Evolutionary conservation across 352 stramenopile genomes (phyloP).

Genomic region (Albugo laibachii): DNA sequence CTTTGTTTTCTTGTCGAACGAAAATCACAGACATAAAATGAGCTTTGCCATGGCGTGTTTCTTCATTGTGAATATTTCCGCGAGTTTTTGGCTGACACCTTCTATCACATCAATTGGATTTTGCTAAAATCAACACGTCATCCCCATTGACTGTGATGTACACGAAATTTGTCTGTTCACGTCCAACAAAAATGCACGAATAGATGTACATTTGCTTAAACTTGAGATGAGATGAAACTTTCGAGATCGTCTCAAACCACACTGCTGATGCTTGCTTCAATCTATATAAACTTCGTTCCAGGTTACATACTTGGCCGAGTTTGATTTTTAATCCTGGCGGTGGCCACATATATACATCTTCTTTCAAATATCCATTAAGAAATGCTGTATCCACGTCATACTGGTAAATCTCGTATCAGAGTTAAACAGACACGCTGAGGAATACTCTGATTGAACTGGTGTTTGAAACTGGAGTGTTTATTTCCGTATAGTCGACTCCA

Average conservation of each 20-base stretch:
- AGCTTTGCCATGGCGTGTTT: slow-evolving; percentile 5
- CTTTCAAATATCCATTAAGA: too few species aligned
- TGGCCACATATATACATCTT: too few species aligned
- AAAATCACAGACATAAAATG: slow-evolving; percentile 10
- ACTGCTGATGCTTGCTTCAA: slow-evolving; percentile 10
- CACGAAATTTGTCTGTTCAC: too few species aligned
- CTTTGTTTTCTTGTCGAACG: slow-evolving; percentile 4
- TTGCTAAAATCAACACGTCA: slow-evolving; percentile 3
- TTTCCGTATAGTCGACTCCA: slow-evolving; percentile 5
- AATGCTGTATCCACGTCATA: neutral
- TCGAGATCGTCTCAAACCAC: slow-evolving; percentile 12
- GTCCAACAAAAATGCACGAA: slow-evolving; percentile 9
- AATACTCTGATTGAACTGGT: neutral
- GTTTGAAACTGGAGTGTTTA: slow-evolving; percentile 3
- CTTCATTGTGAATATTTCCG: slow-evolving; percentile 2
- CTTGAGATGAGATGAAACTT: slow-evolving; percentile 3
- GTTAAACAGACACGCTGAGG: neutral
- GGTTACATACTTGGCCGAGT: too few species aligned
- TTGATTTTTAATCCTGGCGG: too few species aligned
- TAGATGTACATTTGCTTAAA: slow-evolving; percentile 6
- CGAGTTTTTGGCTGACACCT: neutral
- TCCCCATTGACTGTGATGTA: slow-evolving; percentile 8
- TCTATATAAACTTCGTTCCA: too few species aligned
- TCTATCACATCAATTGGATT: neutral
- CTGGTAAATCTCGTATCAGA: neutral